Percentiles rank a stretch among this genome's conserved stretches.
These are phyloP conservation scores for Yamadazyma takamatsuzukensis DNA, from an alignment of 805 yeast genomes.

Conservation along the genomic window DNA sequence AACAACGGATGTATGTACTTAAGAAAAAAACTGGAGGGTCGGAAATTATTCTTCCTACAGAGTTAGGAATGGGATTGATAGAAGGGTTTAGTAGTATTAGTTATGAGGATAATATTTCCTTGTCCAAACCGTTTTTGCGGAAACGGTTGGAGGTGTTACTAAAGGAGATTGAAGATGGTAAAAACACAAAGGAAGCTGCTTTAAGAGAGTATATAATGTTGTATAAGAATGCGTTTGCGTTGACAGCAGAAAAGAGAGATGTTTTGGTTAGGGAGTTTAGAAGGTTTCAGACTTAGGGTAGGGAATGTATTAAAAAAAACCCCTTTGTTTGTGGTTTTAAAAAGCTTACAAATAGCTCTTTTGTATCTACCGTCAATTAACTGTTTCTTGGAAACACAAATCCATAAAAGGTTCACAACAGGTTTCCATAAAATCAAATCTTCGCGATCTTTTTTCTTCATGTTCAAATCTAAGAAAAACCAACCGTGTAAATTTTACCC, in stretches of 20 bases:
- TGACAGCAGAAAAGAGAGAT: conserved; percentile 38
- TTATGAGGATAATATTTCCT: conserved; percentile 46
- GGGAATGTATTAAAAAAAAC: no score
- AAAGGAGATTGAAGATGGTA: conserved; percentile 66
- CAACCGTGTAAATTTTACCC: conserved; percentile 14
- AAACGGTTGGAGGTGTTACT: conserved; percentile 69
- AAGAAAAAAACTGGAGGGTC: conserved; percentile 37
- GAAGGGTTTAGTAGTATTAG: conserved; percentile 84
- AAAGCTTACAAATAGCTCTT: no score
- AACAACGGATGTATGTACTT: conserved; percentile 60
- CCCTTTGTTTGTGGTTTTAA: no score
- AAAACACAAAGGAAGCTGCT: conserved; percentile 49
- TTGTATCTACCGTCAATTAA: no score
- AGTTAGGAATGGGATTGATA: conserved; percentile 79
- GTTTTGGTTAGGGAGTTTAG: conserved; percentile 18
- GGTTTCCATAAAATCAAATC: no score
- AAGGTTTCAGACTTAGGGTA: conserved; percentile 7
- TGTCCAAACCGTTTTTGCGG: conserved; percentile 87
- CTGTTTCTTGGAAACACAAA: no score
- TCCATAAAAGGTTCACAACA: no score
- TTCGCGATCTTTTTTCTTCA: background rate
- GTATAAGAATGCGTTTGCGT: conserved; percentile 57
- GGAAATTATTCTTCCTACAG: conserved; percentile 66
- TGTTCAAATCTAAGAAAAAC: conserved; percentile 5
- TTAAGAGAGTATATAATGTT: conserved; percentile 49